Evolutionary conservation across 2,329 filamentous ascomycete species (phyloP).

Genomic region (Colletotrichum phormii): DNA sequence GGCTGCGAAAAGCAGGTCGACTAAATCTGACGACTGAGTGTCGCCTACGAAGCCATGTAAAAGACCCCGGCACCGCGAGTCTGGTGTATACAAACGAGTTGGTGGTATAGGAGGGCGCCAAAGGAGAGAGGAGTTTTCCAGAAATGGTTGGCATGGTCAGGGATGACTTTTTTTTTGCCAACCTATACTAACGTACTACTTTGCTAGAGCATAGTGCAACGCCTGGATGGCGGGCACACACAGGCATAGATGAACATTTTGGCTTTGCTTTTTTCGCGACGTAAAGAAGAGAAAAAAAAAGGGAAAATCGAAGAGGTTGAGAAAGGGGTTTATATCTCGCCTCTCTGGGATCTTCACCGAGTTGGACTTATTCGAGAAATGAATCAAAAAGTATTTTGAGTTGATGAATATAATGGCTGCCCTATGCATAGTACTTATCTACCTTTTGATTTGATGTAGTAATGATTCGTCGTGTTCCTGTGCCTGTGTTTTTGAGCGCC

Average conservation of each 20-base stretch:
- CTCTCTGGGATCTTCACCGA: conserved; percentile 12
- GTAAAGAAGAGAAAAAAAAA: neutral
- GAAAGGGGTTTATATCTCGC: conserved; percentile 1
- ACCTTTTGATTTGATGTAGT: neutral
- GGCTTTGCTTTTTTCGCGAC: conserved; percentile 10
- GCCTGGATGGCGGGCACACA: conserved; percentile 31
- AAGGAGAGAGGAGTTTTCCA: conserved; percentile 9
- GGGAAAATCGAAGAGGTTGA: neutral
- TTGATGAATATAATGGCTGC: neutral
- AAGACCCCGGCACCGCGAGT: neutral
- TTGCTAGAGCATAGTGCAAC: conserved; percentile 28
- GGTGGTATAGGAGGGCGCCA: neutral
- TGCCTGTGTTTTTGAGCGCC: too few species aligned
- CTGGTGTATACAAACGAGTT: conserved; percentile 4
- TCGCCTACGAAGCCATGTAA: neutral
- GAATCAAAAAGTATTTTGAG: conserved; percentile 12
- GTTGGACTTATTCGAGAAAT: conserved; percentile 29
- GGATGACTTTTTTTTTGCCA: neutral
- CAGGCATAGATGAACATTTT: conserved; percentile 33
- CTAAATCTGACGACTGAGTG: conserved; percentile 38
- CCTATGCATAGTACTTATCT: neutral
- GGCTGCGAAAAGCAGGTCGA: conserved; percentile 83
- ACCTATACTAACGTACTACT: conserved; percentile 13
- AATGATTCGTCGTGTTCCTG: neutral
- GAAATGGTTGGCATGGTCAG: neutral